These are phyloP conservation scores for Podospora australis DNA, from an alignment of 495 filamentous ascomycete species.

Conservation along the genomic window DNA sequence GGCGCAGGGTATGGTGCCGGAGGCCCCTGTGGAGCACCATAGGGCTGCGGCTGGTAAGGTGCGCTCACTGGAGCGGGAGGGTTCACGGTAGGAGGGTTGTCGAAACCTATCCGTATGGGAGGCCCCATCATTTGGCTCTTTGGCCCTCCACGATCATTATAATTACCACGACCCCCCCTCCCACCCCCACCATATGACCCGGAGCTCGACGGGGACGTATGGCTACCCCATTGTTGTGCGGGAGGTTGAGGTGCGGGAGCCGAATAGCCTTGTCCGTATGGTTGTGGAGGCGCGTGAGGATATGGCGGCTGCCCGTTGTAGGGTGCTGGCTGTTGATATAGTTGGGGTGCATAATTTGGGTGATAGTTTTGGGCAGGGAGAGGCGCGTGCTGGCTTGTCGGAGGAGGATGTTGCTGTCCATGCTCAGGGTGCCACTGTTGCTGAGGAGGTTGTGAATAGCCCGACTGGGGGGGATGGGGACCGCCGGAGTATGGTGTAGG, in stretches of 20 bases:
- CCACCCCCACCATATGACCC: slow-evolving; percentile 41
- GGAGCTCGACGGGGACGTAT: slow-evolving; percentile 36
- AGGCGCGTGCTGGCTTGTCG: slow-evolving; percentile 23
- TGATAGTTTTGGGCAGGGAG: slow-evolving; percentile 43
- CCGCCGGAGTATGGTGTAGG: slow-evolving; percentile 14
- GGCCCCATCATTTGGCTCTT: slow-evolving; percentile 52
- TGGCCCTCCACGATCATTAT: slow-evolving; percentile 40
- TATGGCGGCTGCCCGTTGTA: slow-evolving; percentile 23
- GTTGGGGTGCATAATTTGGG: slow-evolving; percentile 46
- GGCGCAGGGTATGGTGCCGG: slow-evolving; percentile 30
- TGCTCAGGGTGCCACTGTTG: slow-evolving; percentile 26
- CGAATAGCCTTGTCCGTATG: slow-evolving; percentile 31
- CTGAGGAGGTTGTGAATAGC: slow-evolving; percentile 18
- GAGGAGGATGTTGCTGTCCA: slow-evolving; percentile 18
- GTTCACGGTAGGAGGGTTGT: slow-evolving; percentile 33
- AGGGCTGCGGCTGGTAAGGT: slow-evolving; percentile 30
- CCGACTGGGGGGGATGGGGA: slow-evolving; percentile 18
- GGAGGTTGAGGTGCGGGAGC: slow-evolving; percentile 27
- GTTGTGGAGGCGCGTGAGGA: slow-evolving; percentile 18
- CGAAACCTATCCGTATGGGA: slow-evolving; percentile 53
- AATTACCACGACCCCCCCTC: slow-evolving; percentile 47
- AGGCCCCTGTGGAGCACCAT: slow-evolving; percentile 23
- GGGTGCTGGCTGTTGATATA: slow-evolving; percentile 28
- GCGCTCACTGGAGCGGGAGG: slow-evolving; percentile 39
- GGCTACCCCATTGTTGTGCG: slow-evolving; percentile 27